These are phyloP conservation scores for Mucor irregularis DNA, from an alignment of 371 early-diverging fungal genomes.

Conservation along the genomic window DNA sequence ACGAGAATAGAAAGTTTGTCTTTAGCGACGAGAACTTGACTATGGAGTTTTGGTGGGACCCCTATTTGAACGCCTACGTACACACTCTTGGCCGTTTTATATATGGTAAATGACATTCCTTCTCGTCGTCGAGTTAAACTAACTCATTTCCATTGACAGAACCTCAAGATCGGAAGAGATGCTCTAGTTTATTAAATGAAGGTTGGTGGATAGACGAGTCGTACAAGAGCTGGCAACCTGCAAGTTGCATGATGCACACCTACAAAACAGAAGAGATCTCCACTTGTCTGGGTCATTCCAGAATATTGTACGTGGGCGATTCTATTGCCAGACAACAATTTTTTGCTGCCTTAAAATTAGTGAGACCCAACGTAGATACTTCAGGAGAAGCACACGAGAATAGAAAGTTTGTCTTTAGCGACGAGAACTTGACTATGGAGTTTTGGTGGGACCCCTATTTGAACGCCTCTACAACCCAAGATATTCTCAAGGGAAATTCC, in stretches of 20 bases:
- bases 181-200: slow-evolving; percentile 48
- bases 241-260: slow-evolving; percentile 58
- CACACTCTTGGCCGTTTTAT: too few relatives aligned
- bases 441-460: slow-evolving; percentile 73
- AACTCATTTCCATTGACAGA: slow-evolving; percentile 25
- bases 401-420: slow-evolving; percentile 26
- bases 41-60: slow-evolving; percentile 70
- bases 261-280: slow-evolving; percentile 44
- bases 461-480: slow-evolving; percentile 47
- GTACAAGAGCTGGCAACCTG: slow-evolving; percentile 55
- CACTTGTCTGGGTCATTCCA: slow-evolving; percentile 47
- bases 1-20: slow-evolving; percentile 34
- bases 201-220: slow-evolving; percentile 46
- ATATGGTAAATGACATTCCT: too few relatives aligned
- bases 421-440: slow-evolving; percentile 38
- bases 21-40: slow-evolving; percentile 32
- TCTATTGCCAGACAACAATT: slow-evolving; percentile 61
- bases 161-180: slow-evolving; percentile 33
- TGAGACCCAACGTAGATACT: slow-evolving; percentile 31
- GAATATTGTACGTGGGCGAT: slow-evolving; percentile 53
- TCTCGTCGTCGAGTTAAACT: too few relatives aligned
- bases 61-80: slow-evolving; percentile 63
- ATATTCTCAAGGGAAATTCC: slow-evolving; percentile 28
- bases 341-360: slow-evolving; percentile 47
- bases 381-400: slow-evolving; percentile 42